Percentiles rank a stretch among this genome's conserved stretches.
These are phyloP conservation scores for Hydrangea macrophylla DNA, from an alignment of 148 eudicot genomes.

Conservation along the genomic window DNA sequence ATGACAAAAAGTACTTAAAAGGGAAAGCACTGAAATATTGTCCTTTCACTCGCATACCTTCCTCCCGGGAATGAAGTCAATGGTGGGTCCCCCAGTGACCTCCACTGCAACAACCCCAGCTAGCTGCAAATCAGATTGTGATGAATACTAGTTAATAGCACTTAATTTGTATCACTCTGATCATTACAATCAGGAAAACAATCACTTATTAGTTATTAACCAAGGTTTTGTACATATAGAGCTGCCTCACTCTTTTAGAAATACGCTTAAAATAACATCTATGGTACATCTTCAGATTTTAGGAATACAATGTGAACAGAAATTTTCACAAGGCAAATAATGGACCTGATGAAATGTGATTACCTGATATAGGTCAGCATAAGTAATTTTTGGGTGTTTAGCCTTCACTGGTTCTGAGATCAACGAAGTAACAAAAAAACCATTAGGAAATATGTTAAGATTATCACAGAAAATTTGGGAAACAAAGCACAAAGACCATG, in stretches of 20 bases:
- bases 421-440: slow-evolving; percentile 19
- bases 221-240: too few relatives aligned
- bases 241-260: too few relatives aligned
- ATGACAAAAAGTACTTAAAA: too few relatives aligned
- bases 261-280: too few relatives aligned
- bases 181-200: too few relatives aligned
- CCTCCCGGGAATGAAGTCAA: slow-evolving; percentile 75
- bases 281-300: not conserved
- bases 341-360: not conserved
- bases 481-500: not conserved
- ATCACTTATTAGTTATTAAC: too few relatives aligned
- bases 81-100: slow-evolving; percentile 85
- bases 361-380: slow-evolving; percentile 96
- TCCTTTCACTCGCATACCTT: slow-evolving; percentile 32
- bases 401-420: slow-evolving; percentile 70
- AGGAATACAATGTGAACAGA: not conserved
- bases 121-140: slow-evolving; percentile 43
- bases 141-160: not conserved
- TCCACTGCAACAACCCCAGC: slow-evolving; percentile 96
- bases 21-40: not conserved
- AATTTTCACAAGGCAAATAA: not conserved
- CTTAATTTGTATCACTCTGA: not conserved
- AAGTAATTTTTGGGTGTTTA: slow-evolving; percentile 64
- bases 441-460: not conserved
- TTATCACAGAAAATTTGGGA: not conserved